phyloP scores from a whole-genome alignment of 768 basidiomycete species.

The Boletales sp. region DNA sequence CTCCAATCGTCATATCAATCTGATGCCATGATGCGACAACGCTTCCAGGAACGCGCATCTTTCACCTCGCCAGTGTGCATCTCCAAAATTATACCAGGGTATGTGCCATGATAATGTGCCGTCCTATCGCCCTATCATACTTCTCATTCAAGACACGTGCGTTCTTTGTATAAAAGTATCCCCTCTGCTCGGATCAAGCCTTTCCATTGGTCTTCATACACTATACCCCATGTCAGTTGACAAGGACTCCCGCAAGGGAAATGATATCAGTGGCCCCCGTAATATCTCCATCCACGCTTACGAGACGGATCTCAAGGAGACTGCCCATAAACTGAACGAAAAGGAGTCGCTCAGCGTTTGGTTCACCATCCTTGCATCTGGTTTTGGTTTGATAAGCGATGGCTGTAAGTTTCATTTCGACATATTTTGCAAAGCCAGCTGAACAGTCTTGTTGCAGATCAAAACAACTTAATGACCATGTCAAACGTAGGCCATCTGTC shows the following conservation, averaged over 20 bases:
- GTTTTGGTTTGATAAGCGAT: conserved; percentile 63
- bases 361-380: conserved; percentile 62
- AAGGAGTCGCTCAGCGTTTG: conserved; percentile 53
- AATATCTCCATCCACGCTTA: conserved; percentile 23
- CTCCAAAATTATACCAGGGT: too few relatives aligned
- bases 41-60: too few relatives aligned
- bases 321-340: conserved; percentile 20
- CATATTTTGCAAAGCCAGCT: neutral
- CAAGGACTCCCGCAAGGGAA: conserved; percentile 14
- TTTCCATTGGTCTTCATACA: neutral
- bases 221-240: conserved; percentile 19
- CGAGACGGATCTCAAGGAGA: conserved; percentile 19
- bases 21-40: too few relatives aligned
- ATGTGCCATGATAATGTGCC: neutral
- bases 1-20: too few relatives aligned
- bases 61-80: too few relatives aligned
- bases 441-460: conserved; percentile 38
- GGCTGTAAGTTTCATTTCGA: conserved; percentile 40
- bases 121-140: neutral
- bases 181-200: neutral
- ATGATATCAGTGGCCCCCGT: conserved; percentile 6
- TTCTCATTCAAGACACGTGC: conserved; percentile 21
- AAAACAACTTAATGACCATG: conserved; percentile 73
- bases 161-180: conserved; percentile 22
- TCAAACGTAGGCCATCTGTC: conserved; percentile 42